Evolutionary conservation across 257 asterid genomes (phyloP).

Genomic region (Plantago elongata): DNA sequence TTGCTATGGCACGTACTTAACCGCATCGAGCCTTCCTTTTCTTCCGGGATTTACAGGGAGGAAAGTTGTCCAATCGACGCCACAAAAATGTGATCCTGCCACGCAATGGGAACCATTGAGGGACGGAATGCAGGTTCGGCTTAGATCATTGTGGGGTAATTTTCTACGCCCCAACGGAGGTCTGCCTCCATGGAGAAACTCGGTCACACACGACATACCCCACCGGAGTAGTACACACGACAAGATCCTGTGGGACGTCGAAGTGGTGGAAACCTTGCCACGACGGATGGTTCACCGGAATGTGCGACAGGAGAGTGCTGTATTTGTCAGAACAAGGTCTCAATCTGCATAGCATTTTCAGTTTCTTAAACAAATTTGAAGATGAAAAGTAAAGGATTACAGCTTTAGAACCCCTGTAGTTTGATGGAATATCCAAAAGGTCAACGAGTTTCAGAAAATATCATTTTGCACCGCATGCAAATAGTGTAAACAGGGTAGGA

Average conservation of each 20-base stretch:
- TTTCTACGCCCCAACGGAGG: slow-evolving; percentile 63
- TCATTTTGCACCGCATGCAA: too few species aligned
- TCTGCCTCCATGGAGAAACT: slow-evolving; percentile 72
- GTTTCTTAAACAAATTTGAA: too few species aligned
- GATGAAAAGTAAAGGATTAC: slow-evolving; percentile 3
- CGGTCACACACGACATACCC: slow-evolving; percentile 60
- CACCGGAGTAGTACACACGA: slow-evolving; percentile 31
- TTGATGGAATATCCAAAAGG: too few species aligned
- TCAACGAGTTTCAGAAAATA: too few species aligned
- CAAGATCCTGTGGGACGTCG: slow-evolving; percentile 73
- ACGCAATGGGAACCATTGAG: slow-evolving; percentile 67
- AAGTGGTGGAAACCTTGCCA: slow-evolving; percentile 44
- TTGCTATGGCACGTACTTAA: slow-evolving; percentile 58
- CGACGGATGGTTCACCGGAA: neutral
- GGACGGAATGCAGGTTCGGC: slow-evolving; percentile 72
- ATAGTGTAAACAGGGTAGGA: too few species aligned
- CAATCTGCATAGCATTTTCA: slow-evolving; percentile 8
- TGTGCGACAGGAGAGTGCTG: neutral
- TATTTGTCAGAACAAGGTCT: slow-evolving; percentile 21
- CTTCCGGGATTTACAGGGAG: slow-evolving; percentile 49
- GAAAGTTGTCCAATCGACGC: slow-evolving; percentile 43
- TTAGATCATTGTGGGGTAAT: slow-evolving; percentile 50
- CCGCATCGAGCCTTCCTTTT: slow-evolving; percentile 52
- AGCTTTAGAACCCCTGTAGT: too few species aligned
- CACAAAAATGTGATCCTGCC: slow-evolving; percentile 33